Evolutionary conservation across 2,329 filamentous ascomycete species (phyloP).

Genomic region (Fusarium udum): DNA sequence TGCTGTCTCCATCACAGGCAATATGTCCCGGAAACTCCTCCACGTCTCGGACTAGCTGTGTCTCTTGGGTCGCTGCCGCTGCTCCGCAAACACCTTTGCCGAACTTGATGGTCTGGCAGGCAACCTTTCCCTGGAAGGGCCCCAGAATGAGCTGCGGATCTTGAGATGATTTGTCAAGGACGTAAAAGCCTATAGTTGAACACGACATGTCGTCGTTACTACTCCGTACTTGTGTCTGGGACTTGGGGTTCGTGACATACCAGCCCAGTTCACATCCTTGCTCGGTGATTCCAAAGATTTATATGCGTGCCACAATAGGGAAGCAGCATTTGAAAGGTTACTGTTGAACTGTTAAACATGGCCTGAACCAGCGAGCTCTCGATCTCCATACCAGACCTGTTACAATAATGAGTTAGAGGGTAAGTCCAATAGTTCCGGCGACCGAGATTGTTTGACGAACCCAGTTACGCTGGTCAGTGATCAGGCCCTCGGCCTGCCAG

Average conservation of each 20-base stretch:
- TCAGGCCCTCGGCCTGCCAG: constrained; percentile 73
- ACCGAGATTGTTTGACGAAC: constrained; percentile 55
- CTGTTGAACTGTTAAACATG: constrained; percentile 52
- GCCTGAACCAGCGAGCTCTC: not conserved
- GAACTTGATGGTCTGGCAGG: constrained; percentile 80
- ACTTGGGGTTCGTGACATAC: constrained; percentile 48
- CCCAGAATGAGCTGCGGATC: constrained; percentile 73
- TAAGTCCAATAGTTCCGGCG: constrained; percentile 23
- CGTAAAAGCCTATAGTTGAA: constrained; percentile 72
- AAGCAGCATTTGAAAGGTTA: constrained; percentile 80
- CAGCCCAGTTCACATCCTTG: constrained; percentile 79
- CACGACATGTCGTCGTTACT: constrained; percentile 12
- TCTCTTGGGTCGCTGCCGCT: constrained; percentile 67
- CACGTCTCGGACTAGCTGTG: constrained; percentile 76
- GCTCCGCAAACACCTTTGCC: constrained; percentile 79
- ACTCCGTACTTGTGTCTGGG: not conserved
- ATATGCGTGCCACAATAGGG: constrained; percentile 82
- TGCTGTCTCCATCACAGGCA: constrained; percentile 79
- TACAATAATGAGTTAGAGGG: not conserved
- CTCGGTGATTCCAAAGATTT: constrained; percentile 75
- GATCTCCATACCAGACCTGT: constrained; percentile 42
- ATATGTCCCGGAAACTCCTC: constrained; percentile 82
- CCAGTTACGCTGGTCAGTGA: constrained; percentile 82
- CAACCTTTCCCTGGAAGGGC: constrained; percentile 82
- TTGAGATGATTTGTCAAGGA: constrained; percentile 61